Evolutionary conservation across 1,284 basidiomycete genomes (phyloP), one percentile per base, ranked within the genome.

Genomic region (Hypsizygus ulmarius): DNA sequence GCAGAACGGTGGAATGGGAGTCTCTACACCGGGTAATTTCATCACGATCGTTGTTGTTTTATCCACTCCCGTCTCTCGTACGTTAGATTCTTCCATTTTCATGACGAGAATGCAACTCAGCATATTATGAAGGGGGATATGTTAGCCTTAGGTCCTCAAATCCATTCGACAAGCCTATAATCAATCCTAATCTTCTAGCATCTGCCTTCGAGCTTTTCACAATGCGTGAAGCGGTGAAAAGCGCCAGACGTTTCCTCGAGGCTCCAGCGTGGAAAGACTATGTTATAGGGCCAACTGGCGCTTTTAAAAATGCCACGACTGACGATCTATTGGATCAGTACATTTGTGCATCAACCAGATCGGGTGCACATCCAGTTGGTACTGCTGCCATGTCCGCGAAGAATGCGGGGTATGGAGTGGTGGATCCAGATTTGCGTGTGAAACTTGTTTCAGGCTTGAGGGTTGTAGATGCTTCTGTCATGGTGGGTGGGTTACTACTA

Each of bases 371-470:
- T 52, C 56, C 59, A 4, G 59, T 57, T 7, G 58, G 64, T 1
- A 64, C 64, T 2, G 61, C 59, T 5, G 47, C 53, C 3, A 69
- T 69, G 63, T 57, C 57, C 11, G 41, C 54, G 12, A 49, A 39
- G 6, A 49, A 51, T 11, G 58, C 51, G 6, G 40, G 25, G 27
- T 51, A 28, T 16, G 65, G 61, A 4, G 79, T 81, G 16, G 75
- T 82, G 34, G 74, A 78, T 60, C 66, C 77, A 5, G 69, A 73
- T 46, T 62, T 84, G 30, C 53, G 57, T 7, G 60, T 67, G 11
- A 67, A 68, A 33, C 62, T 65, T 12, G 53, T 64, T 39, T 27
- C 53, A 16, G 61, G 64, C 21, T 51, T 73, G 39, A 61, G 71
- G 5, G 62, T 73, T 30, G 63, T 68, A 12, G 71, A 74, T 53